These are phyloP conservation scores for Chamaecyparis obtusa DNA, from an alignment of 75 land plant genomes.

Conservation along the genomic window DNA sequence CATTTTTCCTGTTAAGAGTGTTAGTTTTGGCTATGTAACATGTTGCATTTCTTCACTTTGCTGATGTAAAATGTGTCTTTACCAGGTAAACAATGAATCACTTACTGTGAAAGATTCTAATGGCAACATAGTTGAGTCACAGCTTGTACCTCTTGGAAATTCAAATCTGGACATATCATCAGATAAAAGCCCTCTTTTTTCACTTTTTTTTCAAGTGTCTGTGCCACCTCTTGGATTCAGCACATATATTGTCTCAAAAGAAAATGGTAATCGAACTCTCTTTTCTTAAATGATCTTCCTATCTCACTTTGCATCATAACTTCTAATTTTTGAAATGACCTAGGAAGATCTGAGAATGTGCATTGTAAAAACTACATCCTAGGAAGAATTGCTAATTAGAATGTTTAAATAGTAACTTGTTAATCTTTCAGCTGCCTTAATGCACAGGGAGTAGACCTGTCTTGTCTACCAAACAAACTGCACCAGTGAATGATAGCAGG, in stretches of 20 bases:
- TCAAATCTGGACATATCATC: slow-evolving; percentile 33
- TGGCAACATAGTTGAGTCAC: slow-evolving; percentile 47
- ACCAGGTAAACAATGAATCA: slow-evolving; percentile 19
- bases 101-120: slow-evolving; percentile 38
- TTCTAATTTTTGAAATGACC: background rate
- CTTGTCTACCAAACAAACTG: slow-evolving; percentile 17
- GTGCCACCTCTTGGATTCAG: slow-evolving; percentile 82
- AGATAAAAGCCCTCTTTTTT: slow-evolving; percentile 37
- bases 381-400: background rate
- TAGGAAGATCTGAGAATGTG: background rate
- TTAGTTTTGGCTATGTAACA: background rate
- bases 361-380: background rate
- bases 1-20: background rate
- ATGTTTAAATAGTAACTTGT: background rate
- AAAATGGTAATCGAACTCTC: background rate
- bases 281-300: background rate
- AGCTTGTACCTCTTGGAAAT: slow-evolving; percentile 40
- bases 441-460: slow-evolving; percentile 9
- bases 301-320: background rate
- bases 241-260: slow-evolving; percentile 51
- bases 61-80: background rate
- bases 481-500: slow-evolving; percentile 16
- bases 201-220: slow-evolving; percentile 61
- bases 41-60: background rate
- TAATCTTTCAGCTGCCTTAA: background rate